phyloP scores from a whole-genome alignment of 2,329 filamentous ascomycete genomes.

The Pseudocercospora crystallina region DNA sequence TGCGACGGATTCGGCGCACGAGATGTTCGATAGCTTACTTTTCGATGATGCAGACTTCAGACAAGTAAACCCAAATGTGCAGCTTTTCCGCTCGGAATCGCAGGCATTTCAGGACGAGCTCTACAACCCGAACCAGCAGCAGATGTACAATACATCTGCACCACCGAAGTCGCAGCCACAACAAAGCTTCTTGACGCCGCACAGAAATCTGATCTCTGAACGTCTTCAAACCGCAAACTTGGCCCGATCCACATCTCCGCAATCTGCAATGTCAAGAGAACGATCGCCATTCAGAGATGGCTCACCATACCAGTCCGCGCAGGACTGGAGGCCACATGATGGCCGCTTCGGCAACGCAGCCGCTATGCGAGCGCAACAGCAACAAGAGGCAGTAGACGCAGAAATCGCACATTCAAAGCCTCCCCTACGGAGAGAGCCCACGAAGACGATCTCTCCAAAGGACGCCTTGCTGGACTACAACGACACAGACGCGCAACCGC shows the following conservation, averaged over 20 bases:
- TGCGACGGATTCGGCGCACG: slow-evolving; percentile 1
- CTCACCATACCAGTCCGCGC: slow-evolving; percentile 50
- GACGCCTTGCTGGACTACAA: slow-evolving; percentile 85
- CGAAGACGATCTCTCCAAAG: slow-evolving; percentile 90
- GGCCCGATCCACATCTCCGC: slow-evolving; percentile 60
- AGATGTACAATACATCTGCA: slow-evolving; percentile 59
- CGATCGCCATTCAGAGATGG: slow-evolving; percentile 79
- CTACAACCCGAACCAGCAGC: slow-evolving; percentile 63
- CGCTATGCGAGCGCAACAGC: slow-evolving; percentile 61
- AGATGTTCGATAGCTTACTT: slow-evolving; percentile 66
- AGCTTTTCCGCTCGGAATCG: slow-evolving; percentile 71
- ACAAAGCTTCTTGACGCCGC: slow-evolving; percentile 44
- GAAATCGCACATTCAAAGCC: slow-evolving; percentile 35
- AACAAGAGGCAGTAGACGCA: slow-evolving; percentile 59
- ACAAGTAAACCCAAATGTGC: slow-evolving; percentile 66
- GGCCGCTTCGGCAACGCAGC: slow-evolving; percentile 56
- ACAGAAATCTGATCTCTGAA: slow-evolving; percentile 67
- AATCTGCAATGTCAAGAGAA: slow-evolving; percentile 57
- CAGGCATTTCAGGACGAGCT: slow-evolving; percentile 83
- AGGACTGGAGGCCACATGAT: slow-evolving; percentile 42
- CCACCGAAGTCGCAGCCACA: slow-evolving; percentile 44
- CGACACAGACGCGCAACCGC: slow-evolving; percentile 68
- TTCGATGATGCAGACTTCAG: slow-evolving; percentile 55
- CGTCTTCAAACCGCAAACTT: slow-evolving; percentile 76
- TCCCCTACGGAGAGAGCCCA: slow-evolving; percentile 40